These are phyloP conservation scores for Glycyrrhiza uralensis DNA, from an alignment of 306 rosid species.

Conservation along the genomic window DNA sequence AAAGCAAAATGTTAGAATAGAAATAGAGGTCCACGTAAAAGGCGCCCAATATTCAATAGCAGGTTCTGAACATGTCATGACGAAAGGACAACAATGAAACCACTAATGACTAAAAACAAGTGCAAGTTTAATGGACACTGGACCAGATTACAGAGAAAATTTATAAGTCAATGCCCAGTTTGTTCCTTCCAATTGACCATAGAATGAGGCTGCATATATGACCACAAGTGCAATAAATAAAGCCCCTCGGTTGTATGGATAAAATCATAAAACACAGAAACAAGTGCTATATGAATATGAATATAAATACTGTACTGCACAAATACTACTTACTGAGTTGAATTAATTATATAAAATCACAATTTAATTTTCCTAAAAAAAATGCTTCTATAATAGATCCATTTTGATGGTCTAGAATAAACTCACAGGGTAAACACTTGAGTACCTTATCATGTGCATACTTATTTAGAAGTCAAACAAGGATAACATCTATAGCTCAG, in stretches of 20 bases:
- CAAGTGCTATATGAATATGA: conserved; percentile 80
- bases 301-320: conserved; percentile 69
- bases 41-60: conserved; percentile 49
- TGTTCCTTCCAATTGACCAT: conserved; percentile 86
- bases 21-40: conserved; percentile 53
- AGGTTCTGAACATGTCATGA: conserved; percentile 51
- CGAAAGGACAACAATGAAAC: conserved; percentile 2
- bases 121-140: neutral
- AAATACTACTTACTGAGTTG: neutral
- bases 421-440: conserved; percentile 58
- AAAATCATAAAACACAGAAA: conserved; percentile 90
- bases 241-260: conserved; percentile 95
- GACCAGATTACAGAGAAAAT: conserved; percentile 17
- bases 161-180: conserved; percentile 57
- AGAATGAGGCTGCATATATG: conserved; percentile 87
- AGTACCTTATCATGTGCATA: conserved; percentile 54
- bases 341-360: neutral
- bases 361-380: neutral
- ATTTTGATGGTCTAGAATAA: neutral
- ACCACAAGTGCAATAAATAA: conserved; percentile 83
- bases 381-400: neutral
- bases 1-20: conserved; percentile 48
- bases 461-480: conserved; percentile 34
- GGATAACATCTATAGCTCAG: neutral
- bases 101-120: neutral